Evolutionary conservation across 2,329 filamentous ascomycete species (phyloP), one percentile per base, ranked within the genome.

Genomic region (Botrytis paeoniae): DNA sequence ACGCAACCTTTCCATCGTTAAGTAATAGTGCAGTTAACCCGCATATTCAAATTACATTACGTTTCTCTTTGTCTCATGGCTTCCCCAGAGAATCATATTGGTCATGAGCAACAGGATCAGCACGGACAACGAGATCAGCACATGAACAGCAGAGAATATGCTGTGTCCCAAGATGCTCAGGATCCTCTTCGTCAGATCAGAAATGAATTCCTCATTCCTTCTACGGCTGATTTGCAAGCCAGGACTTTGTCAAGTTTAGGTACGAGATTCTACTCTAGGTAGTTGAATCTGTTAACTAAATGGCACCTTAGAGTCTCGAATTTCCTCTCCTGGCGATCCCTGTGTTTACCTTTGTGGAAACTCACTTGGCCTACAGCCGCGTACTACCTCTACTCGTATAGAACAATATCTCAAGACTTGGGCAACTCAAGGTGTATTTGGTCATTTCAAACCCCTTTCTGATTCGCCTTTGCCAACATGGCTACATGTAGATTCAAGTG

Each of bases 321-420:
- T 75, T 69, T 68, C 74, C 16, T 73, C 74, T 66, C 74, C 76
- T 74, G 66, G 66, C 73, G 77, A 78, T 62, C 61, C 73, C 22
- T 75, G 72, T 57, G 89, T 92, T 74, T 95, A 95, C 79, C 86
- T 95, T 60, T 94, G 92, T 79, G 93, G 93, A 57, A 95, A 95
- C 81, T 94, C 92, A 0, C 85, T 95, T 7, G 93, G 93, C 37
- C 85, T 94, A 25, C 93, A 95, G 80, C 92, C 93, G 62, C 87
- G 85, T 74, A 85, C 86, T 72, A 92, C 90, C 2, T 85, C 86
- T 57, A 85, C 85, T 57, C 91, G 93, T 73, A 86, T 95, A 78
- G 85, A 89, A 73, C 86, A 89, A 71, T 93, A 94, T 79, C 86
- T 95, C 43, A 85, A 87, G 54, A 92, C 91, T 39, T 95, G 93